Evolutionary conservation across 1,139 yeast species (phyloP).

Genomic region (Taphrina confusa): DNA sequence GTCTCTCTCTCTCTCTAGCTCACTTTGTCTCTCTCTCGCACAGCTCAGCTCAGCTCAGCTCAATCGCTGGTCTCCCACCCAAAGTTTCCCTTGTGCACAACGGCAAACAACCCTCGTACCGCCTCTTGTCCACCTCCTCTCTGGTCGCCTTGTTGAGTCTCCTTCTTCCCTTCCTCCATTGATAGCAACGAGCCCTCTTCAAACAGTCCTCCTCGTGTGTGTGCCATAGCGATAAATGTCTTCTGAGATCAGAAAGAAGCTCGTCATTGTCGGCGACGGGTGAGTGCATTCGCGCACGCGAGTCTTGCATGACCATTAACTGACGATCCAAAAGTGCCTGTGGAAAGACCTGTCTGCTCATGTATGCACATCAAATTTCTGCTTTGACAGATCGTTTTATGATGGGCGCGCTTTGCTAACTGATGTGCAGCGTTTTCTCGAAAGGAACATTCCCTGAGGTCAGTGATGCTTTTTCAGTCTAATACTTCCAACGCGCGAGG

Average conservation of each 20-base stretch:
- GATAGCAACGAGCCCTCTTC: background rate
- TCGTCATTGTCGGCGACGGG: conserved; percentile 88
- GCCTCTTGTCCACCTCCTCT: background rate
- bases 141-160: too few relatives aligned
- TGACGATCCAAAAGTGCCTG: conserved; percentile 58
- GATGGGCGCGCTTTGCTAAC: conserved; percentile 44
- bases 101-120: conserved; percentile 14
- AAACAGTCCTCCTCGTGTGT: background rate
- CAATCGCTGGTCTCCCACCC: conserved; percentile 13
- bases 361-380: conserved; percentile 15
- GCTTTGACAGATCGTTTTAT: background rate
- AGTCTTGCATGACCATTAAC: background rate
- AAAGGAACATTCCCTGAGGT: conserved; percentile 43
- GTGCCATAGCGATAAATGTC: conserved; percentile 24
- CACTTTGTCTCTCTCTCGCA: conserved; percentile 2
- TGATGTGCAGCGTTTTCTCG: conserved; percentile 89
- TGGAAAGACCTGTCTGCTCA: conserved; percentile 84
- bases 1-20: background rate
- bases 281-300: conserved; percentile 3
- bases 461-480: too few relatives aligned
- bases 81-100: conserved; percentile 3
- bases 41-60: too few relatives aligned
- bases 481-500: too few relatives aligned
- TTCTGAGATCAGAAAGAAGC: conserved; percentile 49
- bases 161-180: too few relatives aligned